Evolutionary conservation across 371 early-diverging fungal species (phyloP).

Genomic region (Lichtheimia hyalospora): DNA sequence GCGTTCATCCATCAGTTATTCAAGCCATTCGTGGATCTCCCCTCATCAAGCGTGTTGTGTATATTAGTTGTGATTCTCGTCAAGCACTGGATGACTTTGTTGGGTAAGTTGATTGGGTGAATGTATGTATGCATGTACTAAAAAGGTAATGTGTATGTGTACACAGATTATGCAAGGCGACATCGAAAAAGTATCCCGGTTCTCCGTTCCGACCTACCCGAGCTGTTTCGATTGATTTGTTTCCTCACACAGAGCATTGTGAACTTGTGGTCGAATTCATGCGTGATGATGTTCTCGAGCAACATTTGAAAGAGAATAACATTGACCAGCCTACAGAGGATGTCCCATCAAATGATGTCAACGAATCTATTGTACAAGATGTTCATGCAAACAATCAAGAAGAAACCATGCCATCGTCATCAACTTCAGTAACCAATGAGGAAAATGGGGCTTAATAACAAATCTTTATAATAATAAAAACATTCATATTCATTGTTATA

Average conservation of each 20-base stretch:
- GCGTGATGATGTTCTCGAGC: conserved; percentile 7
- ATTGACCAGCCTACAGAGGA: background rate
- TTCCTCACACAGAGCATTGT: conserved; percentile 77
- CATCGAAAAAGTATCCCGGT: conserved; percentile 57
- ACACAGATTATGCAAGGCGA: conserved; percentile 54
- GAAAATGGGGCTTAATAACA: no score
- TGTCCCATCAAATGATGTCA: background rate
- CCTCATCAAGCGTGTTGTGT: conserved; percentile 64
- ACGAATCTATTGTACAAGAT: background rate
- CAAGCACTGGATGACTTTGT: conserved; percentile 67
- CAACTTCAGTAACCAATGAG: no score
- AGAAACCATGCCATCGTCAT: no score
- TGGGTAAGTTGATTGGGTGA: conserved; percentile 45
- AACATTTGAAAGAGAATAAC: background rate
- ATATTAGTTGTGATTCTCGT: conserved; percentile 76
- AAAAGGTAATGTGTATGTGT: conserved; percentile 5
- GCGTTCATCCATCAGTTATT: conserved; percentile 69
- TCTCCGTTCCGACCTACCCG: conserved; percentile 61
- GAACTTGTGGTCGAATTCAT: conserved; percentile 74
- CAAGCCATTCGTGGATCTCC: conserved; percentile 58
- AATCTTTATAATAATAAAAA: no score
- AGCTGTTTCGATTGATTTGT: conserved; percentile 73
- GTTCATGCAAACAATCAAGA: background rate
- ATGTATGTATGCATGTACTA: background rate
- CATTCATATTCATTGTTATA: no score